Evolutionary conservation across 257 asterid genomes (phyloP), one percentile per base, ranked within the genome.

Genomic region (Jacaranda copaia): DNA sequence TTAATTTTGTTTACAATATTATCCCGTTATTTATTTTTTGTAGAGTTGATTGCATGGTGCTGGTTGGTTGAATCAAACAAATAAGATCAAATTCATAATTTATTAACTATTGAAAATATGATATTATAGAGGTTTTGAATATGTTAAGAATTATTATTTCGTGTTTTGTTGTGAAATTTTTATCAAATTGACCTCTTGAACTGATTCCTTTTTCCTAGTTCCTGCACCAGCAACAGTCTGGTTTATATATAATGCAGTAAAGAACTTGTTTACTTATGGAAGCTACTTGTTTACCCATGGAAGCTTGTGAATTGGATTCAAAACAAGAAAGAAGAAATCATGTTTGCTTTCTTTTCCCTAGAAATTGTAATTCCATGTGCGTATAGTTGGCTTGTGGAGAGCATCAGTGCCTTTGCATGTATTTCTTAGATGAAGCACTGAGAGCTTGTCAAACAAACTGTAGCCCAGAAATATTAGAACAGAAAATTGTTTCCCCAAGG

Each of bases 321-420:
- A 65, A 35, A 57, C 42, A 42, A 25, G 73, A 46, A 72, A 35
- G 19, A 61, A 38, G n/a, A 18, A 48, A 5, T 18, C 55, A 46
- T 46, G 32, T 12, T 13, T 65, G 32, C 12, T 18, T 55, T 10
- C 18, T 16, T n/a, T 19, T 38, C 48, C 69, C 20, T 13, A n/a
- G 7, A 38, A 70, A 60, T 8, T 57, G 25, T 51, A 16, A 36
- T 73, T 38, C 42, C 60, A n/a, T n/a, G 36, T 45, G 70, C 16
- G 70, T 65, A 60, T 60, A 48, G 68, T 43, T 68, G 59, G 77
- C 25, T 57, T 68, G 16, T 32, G 25, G 72, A 20, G 20, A 64
- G 58, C 62, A 53, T 10, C 60, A 35, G 45, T 18, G 70, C 70
- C 56, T 57, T 40, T 5, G 57, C 72, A 81, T 65, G 39, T 72